Evolutionary conservation across 495 filamentous ascomycete genomes (phyloP).

Genomic region (Aspergillus ostianus): DNA sequence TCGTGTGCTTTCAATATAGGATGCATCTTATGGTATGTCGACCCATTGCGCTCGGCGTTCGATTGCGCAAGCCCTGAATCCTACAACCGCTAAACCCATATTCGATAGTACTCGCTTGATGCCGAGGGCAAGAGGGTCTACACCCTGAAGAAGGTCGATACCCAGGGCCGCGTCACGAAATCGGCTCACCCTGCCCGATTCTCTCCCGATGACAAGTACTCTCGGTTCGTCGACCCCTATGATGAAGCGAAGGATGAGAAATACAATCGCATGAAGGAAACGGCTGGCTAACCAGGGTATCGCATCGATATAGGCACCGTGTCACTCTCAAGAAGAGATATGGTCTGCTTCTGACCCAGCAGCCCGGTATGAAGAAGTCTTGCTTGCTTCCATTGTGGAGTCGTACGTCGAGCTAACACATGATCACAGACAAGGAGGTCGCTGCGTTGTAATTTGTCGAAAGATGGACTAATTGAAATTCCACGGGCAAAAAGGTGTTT

Average conservation of each 20-base stretch:
- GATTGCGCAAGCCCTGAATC: neutral
- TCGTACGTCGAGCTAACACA: constrained; percentile 14
- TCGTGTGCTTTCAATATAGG: constrained; percentile 16
- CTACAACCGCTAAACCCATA: constrained; percentile 6
- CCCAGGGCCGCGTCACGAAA: constrained; percentile 77
- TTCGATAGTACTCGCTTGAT: constrained; percentile 68
- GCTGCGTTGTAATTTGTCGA: constrained; percentile 29
- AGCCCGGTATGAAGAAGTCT: constrained; percentile 45
- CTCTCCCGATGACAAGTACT: constrained; percentile 97
- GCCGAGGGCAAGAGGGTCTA: constrained; percentile 78
- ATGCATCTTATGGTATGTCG: constrained; percentile 53
- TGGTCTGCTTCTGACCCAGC: constrained; percentile 79
- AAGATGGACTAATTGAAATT: constrained; percentile 16
- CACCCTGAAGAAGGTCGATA: constrained; percentile 59
- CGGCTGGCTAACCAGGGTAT: neutral
- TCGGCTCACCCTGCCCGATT: constrained; percentile 95
- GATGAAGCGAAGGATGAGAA: neutral
- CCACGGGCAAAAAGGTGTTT: constrained; percentile 33
- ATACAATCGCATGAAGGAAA: neutral
- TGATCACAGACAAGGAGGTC: constrained; percentile 27
- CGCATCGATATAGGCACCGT: constrained; percentile 59
- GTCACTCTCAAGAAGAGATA: constrained; percentile 92
- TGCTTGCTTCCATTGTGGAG: neutral
- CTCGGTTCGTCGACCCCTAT: constrained; percentile 52
- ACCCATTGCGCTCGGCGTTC: constrained; percentile 20